phyloP scores from a whole-genome alignment of 2,329 filamentous ascomycete species.

The Pseudocercospora musae region DNA sequence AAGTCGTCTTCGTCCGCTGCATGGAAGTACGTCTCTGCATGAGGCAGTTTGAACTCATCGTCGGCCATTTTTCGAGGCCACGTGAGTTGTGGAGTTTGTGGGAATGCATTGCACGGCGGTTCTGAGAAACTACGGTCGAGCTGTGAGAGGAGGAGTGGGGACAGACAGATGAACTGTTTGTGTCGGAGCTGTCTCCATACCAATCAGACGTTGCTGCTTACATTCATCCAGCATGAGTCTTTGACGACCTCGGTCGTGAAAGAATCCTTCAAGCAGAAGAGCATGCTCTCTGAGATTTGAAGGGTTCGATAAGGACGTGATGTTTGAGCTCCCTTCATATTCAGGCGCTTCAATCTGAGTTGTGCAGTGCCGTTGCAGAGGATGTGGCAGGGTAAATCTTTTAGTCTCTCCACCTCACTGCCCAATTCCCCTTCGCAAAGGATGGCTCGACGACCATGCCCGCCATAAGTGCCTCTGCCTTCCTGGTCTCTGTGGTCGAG shows the following conservation, averaged over 20 bases:
- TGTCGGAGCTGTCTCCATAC: too few relatives aligned
- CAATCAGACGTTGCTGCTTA: too few relatives aligned
- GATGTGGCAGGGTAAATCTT: neutral
- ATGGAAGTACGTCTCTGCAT: neutral
- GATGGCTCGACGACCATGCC: conserved; percentile 58
- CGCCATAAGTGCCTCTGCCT: conserved; percentile 59
- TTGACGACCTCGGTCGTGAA: too few relatives aligned
- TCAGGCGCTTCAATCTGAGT: neutral
- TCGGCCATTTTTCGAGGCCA: neutral
- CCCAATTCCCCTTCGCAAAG: conserved; percentile 61
- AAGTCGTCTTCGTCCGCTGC: neutral
- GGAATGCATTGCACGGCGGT: neutral
- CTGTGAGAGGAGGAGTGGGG: neutral
- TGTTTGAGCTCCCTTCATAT: neutral
- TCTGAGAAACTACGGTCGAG: neutral
- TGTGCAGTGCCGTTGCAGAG: neutral
- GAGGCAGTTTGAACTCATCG: neutral
- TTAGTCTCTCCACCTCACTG: conserved; percentile 54
- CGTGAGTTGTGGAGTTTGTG: neutral
- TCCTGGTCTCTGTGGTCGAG: conserved; percentile 33
- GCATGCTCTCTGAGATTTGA: too few relatives aligned
- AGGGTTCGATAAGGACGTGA: too few relatives aligned
- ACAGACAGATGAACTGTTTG: too few relatives aligned
- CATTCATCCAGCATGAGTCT: too few relatives aligned
- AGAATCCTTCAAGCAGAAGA: too few relatives aligned